These are phyloP conservation scores for Nadsonia commutata DNA, from an alignment of 1,139 yeast species.

Conservation along the genomic window DNA sequence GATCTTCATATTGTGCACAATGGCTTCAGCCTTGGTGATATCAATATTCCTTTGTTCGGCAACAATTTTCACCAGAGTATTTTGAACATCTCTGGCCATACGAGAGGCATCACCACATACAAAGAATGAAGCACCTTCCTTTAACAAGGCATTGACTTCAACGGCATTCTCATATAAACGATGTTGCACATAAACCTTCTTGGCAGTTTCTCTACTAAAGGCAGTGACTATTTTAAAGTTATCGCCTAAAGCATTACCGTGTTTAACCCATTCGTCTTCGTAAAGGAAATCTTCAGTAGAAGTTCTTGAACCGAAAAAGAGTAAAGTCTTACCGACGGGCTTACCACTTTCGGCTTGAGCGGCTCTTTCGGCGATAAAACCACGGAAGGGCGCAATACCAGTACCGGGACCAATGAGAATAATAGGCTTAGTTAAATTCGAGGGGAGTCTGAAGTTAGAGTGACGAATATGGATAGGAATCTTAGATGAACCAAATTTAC, in stretches of 20 bases:
- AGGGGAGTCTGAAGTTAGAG: slow-evolving; percentile 89
- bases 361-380: slow-evolving; percentile 75
- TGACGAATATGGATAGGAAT: slow-evolving; percentile 89
- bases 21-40: slow-evolving; percentile 57
- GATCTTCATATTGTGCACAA: slow-evolving; percentile 66
- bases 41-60: slow-evolving; percentile 43
- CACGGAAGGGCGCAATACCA: slow-evolving; percentile 96
- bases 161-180: slow-evolving; percentile 42
- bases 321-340: slow-evolving; percentile 55
- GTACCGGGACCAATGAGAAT: slow-evolving; percentile 97
- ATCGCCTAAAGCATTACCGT: slow-evolving; percentile 48
- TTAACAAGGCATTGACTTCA: slow-evolving; percentile 42
- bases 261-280: slow-evolving; percentile 67
- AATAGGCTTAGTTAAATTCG: slow-evolving; percentile 68
- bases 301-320: slow-evolving; percentile 80
- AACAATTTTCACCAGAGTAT: slow-evolving; percentile 49
- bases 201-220: slow-evolving; percentile 55
- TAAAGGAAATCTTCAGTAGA: slow-evolving; percentile 66
- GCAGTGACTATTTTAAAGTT: slow-evolving; percentile 61
- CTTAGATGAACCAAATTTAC: slow-evolving; percentile 36
- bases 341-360: slow-evolving; percentile 37
- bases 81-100: slow-evolving; percentile 95
- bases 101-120: slow-evolving; percentile 95
- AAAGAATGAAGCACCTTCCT: slow-evolving; percentile 72
- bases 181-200: slow-evolving; percentile 84